Percentiles rank a stretch among this genome's conserved stretches.
These are phyloP conservation scores for Cladosporium sp. DNA, from an alignment of 2,329 filamentous ascomycete species.

Conservation along the genomic window DNA sequence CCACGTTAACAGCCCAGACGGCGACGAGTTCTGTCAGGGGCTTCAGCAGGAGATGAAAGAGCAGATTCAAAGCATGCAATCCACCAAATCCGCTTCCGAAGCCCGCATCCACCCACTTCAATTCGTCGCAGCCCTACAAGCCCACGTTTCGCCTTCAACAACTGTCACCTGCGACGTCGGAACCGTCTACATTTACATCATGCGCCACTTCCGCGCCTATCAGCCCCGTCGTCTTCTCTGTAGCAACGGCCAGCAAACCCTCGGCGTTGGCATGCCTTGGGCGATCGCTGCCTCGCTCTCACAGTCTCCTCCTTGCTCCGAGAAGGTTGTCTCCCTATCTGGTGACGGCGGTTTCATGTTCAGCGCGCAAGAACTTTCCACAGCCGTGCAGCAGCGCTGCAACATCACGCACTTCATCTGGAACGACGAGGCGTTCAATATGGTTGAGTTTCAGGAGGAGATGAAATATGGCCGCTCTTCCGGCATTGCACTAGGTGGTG, in stretches of 20 bases:
- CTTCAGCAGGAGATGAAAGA: constrained; percentile 36
- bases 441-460: constrained; percentile 51
- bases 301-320: constrained; percentile 40
- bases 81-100: constrained; percentile 19
- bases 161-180: constrained; percentile 46
- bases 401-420: constrained; percentile 50
- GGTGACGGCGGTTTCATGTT: constrained; percentile 51
- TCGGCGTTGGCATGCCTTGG: constrained; percentile 47
- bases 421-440: constrained; percentile 49
- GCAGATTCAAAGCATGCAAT: constrained; percentile 29
- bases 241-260: constrained; percentile 48
- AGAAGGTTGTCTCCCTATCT: constrained; percentile 43
- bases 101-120: constrained; percentile 43
- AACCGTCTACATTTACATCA: constrained; percentile 49
- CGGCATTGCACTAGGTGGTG: constrained; percentile 43
- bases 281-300: constrained; percentile 45
- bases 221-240: constrained; percentile 43
- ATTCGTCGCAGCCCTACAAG: constrained; percentile 43
- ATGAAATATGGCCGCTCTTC: constrained; percentile 46
- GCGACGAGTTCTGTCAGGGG: constrained; percentile 32
- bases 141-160: constrained; percentile 37
- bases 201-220: constrained; percentile 44
- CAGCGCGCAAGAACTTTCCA: constrained; percentile 44
- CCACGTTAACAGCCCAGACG: constrained; percentile 33
- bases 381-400: constrained; percentile 45